Percentiles rank a stretch among this genome's conserved stretches.
These are phyloP conservation scores for Phytophthora constricta DNA, from an alignment of 352 stramenopile species.

Conservation along the genomic window DNA sequence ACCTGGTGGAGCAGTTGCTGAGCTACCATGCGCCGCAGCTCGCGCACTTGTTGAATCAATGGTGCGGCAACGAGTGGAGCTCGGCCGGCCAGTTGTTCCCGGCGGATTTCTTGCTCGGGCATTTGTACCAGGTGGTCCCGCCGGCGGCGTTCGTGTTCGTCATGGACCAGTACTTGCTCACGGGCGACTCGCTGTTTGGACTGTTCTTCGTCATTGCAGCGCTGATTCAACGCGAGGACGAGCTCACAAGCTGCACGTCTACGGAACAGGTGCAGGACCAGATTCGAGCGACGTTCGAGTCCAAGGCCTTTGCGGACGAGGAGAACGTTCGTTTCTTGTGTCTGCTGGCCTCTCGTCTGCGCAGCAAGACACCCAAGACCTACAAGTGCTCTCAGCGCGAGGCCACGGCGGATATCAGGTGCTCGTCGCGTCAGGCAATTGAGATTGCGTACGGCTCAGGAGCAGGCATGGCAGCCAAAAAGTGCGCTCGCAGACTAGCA, in stretches of 20 bases:
- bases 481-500: slow-evolving; percentile 26
- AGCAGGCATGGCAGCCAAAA: slow-evolving; percentile 31
- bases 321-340: slow-evolving; percentile 66
- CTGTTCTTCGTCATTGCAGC: slow-evolving; percentile 74
- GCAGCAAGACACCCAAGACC: slow-evolving; percentile 63
- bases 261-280: slow-evolving; percentile 48
- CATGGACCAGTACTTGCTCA: slow-evolving; percentile 84
- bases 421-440: slow-evolving; percentile 59
- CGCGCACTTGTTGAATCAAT: slow-evolving; percentile 74
- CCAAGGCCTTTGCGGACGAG: slow-evolving; percentile 39
- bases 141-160: slow-evolving; percentile 69
- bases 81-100: slow-evolving; percentile 60
- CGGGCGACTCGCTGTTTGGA: slow-evolving; percentile 68
- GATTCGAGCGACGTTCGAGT: slow-evolving; percentile 48
- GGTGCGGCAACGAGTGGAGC: slow-evolving; percentile 76
- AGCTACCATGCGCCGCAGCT: slow-evolving; percentile 78
- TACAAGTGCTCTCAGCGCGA: slow-evolving; percentile 70
- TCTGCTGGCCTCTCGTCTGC: slow-evolving; percentile 63
- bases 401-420: slow-evolving; percentile 38
- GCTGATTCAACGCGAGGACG: slow-evolving; percentile 54
- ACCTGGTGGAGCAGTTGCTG: slow-evolving; percentile 75
- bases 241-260: slow-evolving; percentile 39
- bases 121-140: slow-evolving; percentile 71
- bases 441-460: slow-evolving; percentile 63
- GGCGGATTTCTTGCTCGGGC: slow-evolving; percentile 62